A percentile compares a stretch with the other conserved stretches of the same genome.
Conservation (phyloP, 2,329 filamentous ascomycete genomes). For the Botrytis galanthina region DNA sequence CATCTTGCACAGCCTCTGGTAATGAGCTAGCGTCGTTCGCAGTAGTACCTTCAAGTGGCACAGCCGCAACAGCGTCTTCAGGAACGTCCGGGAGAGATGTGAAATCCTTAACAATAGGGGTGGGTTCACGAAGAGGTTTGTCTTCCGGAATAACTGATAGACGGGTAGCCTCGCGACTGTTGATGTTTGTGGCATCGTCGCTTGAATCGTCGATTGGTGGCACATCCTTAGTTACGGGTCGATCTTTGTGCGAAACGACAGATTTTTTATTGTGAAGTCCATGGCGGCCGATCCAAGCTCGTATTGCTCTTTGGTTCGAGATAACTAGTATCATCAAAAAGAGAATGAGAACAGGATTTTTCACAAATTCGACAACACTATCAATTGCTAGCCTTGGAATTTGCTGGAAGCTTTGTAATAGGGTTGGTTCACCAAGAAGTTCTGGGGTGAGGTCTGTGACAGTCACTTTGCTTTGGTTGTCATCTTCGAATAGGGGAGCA, state of each 20-base stretch:
- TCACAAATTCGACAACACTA: conserved; percentile 54
- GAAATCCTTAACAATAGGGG: background rate
- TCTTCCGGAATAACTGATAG: conserved; percentile 7
- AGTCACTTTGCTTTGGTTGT: conserved; percentile 34
- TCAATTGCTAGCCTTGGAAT: conserved; percentile 51
- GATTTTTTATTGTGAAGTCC: conserved; percentile 8
- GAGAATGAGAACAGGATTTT: conserved; percentile 46
- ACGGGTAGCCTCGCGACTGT: background rate
- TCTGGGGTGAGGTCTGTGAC: conserved; percentile 25
- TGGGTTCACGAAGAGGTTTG: background rate
- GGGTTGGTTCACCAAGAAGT: conserved; percentile 41
- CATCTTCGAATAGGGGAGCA: conserved; percentile 34
- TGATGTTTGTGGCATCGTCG: background rate
- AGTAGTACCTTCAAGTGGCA: background rate
- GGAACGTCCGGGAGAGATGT: background rate
- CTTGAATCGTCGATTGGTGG: conserved; percentile 19
- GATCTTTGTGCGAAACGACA: conserved; percentile 28
- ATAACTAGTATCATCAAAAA: conserved; percentile 39
- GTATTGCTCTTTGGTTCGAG: conserved; percentile 31
- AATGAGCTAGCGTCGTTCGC: background rate
- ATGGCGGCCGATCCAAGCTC: conserved; percentile 38
- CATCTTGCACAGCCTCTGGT: conserved; percentile 7
- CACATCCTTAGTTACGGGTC: background rate
- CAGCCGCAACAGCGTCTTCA: background rate
- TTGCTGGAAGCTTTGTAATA: conserved; percentile 51